Evolutionary conservation across 495 filamentous ascomycete genomes (phyloP).

Genomic region (Cudoniella acicularis): DNA sequence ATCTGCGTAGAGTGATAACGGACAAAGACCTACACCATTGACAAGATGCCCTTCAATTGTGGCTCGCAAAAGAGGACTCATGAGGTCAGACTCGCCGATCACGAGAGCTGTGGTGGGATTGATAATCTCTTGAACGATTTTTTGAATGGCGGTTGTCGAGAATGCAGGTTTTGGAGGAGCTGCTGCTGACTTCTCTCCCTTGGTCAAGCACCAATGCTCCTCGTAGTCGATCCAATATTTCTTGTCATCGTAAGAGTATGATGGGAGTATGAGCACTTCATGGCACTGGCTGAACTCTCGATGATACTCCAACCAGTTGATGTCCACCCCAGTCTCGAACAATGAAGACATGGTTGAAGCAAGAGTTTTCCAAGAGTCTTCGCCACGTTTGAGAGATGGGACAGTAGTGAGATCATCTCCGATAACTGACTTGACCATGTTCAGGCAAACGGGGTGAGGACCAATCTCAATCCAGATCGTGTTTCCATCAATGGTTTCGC

Average conservation of each 20-base stretch:
- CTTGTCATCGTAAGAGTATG: conserved; percentile 75
- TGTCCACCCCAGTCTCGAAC: conserved; percentile 60
- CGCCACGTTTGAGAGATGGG: conserved; percentile 46
- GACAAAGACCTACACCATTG: conserved; percentile 50
- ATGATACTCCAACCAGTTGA: conserved; percentile 78
- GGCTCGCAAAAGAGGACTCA: conserved; percentile 50
- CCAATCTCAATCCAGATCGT: conserved; percentile 65
- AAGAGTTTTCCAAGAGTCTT: conserved; percentile 63
- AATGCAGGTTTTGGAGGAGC: conserved; percentile 43
- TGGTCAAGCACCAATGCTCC: conserved; percentile 64
- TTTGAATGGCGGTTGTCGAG: conserved; percentile 48
- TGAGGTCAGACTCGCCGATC: conserved; percentile 64
- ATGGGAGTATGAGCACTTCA: conserved; percentile 62
- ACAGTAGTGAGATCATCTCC: conserved; percentile 52
- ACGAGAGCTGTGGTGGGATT: conserved; percentile 51
- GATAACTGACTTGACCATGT: conserved; percentile 67
- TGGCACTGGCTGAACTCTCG: conserved; percentile 60
- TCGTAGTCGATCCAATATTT: conserved; percentile 79
- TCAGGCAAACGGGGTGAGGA: conserved; percentile 63
- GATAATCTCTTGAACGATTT: conserved; percentile 52
- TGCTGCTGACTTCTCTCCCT: conserved; percentile 62
- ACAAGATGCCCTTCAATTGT: conserved; percentile 71
- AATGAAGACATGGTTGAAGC: conserved; percentile 56
- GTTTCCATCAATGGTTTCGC: conserved; percentile 45
- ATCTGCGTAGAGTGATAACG: conserved; percentile 67